Evolutionary conservation across 2,329 filamentous ascomycete species (phyloP).

Genomic region (Rugonectria rugulosa): DNA sequence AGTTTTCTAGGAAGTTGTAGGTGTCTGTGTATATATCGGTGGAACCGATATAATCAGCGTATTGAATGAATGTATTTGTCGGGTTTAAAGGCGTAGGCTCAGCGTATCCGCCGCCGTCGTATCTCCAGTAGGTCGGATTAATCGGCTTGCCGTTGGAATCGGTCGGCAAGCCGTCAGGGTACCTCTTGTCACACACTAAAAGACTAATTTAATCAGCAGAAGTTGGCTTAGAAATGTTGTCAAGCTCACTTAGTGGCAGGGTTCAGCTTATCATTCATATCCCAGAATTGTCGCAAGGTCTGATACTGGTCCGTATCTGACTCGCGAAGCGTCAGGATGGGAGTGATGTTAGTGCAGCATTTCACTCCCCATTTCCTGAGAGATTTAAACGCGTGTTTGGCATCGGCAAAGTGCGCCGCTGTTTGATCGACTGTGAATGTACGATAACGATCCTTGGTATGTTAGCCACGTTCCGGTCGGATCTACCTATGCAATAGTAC

Average conservation of each 20-base stretch:
- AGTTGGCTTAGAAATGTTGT: neutral
- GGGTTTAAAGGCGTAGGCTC: no score
- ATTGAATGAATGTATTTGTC: neutral
- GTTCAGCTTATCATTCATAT: constrained; percentile 5
- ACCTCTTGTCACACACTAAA: neutral
- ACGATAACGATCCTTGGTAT: constrained; percentile 3
- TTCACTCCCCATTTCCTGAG: constrained; percentile 3
- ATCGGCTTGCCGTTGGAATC: neutral
- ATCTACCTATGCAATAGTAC: neutral
- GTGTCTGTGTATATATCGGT: neutral
- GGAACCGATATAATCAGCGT: neutral
- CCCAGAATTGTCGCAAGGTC: neutral
- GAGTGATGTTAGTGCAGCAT: constrained; percentile 12
- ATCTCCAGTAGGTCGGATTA: no score
- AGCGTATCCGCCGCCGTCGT: neutral
- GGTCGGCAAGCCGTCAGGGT: neutral
- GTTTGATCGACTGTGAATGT: constrained; percentile 10
- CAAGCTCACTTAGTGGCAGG: neutral
- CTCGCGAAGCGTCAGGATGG: neutral
- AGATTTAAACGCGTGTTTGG: neutral
- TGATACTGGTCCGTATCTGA: neutral
- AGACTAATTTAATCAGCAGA: neutral
- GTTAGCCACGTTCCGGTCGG: neutral
- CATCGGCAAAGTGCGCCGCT: neutral
- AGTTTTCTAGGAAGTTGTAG: neutral